These are phyloP conservation scores for Excoecaria agallocha DNA, from an alignment of 345 rosid species.

Conservation along the genomic window DNA sequence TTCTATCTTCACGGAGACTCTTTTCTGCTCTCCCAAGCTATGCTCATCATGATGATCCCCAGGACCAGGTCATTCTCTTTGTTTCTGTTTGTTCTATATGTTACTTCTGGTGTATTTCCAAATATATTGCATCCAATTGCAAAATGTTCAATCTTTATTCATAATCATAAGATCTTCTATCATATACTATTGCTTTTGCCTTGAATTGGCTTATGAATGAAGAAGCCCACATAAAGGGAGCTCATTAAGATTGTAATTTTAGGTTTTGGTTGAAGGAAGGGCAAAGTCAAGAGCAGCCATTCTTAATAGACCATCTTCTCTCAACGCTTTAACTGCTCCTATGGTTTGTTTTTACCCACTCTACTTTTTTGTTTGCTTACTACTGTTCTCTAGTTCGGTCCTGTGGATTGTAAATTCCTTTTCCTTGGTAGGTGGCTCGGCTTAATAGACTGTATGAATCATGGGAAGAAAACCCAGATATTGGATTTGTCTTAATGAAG, in stretches of 20 bases:
- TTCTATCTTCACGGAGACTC: conserved; percentile 34
- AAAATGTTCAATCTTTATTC: not conserved
- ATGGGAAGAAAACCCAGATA: conserved; percentile 92
- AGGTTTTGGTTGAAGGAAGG: conserved; percentile 89
- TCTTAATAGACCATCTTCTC: conserved; percentile 67
- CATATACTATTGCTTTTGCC: not conserved
- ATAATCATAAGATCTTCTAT: not conserved
- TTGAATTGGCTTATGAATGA: not conserved
- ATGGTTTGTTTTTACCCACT: conserved; percentile 43
- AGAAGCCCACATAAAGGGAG: not conserved
- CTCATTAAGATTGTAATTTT: not conserved
- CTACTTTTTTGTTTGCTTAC: not conserved
- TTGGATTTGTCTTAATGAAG: conserved; percentile 83
- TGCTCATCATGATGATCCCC: conserved; percentile 38
- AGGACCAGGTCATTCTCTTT: conserved; percentile 55
- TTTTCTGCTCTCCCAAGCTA: conserved; percentile 69
- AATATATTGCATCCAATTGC: not conserved
- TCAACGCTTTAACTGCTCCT: conserved; percentile 67
- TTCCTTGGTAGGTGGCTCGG: conserved; percentile 53
- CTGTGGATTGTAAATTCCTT: conserved; percentile 1
- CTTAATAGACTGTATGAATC: conserved; percentile 75
- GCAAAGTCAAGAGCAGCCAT: conserved; percentile 90
- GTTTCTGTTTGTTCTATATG: not conserved
- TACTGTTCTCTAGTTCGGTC: not conserved
- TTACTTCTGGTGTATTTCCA: not conserved